phyloP scores from a whole-genome alignment of 169 alveolate species.

The Toxoplasma gondii region DNA sequence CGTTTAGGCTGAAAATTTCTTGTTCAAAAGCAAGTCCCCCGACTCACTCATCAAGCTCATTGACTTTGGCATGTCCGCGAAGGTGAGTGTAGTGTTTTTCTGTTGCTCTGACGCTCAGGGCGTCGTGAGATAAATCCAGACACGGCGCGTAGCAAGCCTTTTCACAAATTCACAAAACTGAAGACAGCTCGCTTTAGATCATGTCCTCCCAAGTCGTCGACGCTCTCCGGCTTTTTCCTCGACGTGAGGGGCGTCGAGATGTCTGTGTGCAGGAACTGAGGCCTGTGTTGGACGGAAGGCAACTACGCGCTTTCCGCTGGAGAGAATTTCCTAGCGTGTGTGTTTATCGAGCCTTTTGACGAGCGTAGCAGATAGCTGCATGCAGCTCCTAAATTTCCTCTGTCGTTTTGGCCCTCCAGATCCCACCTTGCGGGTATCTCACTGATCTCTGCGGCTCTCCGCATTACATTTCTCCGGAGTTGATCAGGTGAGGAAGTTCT shows the following conservation, averaged over 20 bases:
- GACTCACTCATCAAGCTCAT: conserved; percentile 72
- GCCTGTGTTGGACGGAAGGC: no score
- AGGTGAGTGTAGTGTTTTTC: conserved; percentile 57
- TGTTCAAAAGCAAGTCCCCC: conserved; percentile 65
- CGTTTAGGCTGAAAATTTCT: conserved; percentile 64
- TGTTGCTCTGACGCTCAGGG: background rate
- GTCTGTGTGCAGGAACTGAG: background rate
- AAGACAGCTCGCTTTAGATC: background rate
- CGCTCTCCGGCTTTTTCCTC: background rate
- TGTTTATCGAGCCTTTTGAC: no score
- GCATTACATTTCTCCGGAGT: conserved; percentile 80
- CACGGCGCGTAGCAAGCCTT: no score
- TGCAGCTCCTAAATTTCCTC: background rate
- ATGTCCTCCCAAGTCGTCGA: no score
- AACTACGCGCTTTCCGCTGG: no score
- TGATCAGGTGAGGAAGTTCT: conserved; percentile 67
- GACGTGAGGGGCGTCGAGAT: background rate
- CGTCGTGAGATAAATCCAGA: no score
- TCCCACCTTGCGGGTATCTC: conserved; percentile 70
- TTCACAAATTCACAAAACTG: no score
- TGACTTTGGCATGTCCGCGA: conserved; percentile 80
- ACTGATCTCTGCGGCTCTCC: conserved; percentile 80
- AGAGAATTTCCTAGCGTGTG: no score
- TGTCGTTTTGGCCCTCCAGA: conserved; percentile 14
- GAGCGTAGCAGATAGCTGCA: background rate